Conservation (phyloP, 352 stramenopile species). For the Globisporangium middletonii region DNA sequence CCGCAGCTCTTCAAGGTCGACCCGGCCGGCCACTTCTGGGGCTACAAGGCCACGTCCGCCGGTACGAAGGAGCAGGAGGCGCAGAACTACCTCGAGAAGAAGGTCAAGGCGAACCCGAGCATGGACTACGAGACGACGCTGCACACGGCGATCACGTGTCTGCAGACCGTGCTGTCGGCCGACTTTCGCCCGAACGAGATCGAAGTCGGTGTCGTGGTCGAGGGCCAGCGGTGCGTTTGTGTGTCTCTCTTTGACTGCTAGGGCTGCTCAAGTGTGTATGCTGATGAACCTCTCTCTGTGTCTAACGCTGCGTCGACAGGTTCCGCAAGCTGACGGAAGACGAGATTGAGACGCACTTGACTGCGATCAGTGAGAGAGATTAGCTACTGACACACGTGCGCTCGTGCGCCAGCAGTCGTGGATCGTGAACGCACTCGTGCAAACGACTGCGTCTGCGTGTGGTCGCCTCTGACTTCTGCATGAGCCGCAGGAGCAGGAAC, state of each 20-base stretch:
- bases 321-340: slow-evolving; percentile 95
- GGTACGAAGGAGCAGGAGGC: slow-evolving; percentile 98
- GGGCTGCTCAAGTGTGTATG: background rate
- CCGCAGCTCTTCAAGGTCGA: slow-evolving; percentile 98
- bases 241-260: slow-evolving; percentile 2
- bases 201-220: slow-evolving; percentile 69
- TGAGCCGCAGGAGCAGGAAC: too few relatives aligned
- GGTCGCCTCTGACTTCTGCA: background rate
- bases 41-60: slow-evolving; percentile 90
- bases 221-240: slow-evolving; percentile 70
- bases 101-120: slow-evolving; percentile 86
- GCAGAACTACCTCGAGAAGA: slow-evolving; percentile 99
- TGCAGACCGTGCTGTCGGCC: slow-evolving; percentile 95
- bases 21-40: slow-evolving; percentile 97
- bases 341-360: slow-evolving; percentile 97
- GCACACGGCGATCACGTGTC: slow-evolving; percentile 95
- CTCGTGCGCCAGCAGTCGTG: background rate
- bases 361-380: slow-evolving; percentile 95
- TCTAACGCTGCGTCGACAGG: slow-evolving; percentile 15
- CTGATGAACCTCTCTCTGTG: slow-evolving; percentile 10
- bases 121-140: slow-evolving; percentile 94
- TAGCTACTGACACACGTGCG: slow-evolving; percentile 19
- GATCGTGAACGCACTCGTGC: too few relatives aligned
- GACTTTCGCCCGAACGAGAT: slow-evolving; percentile 98
- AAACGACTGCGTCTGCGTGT: background rate